Conservation (phyloP, 2,329 filamentous ascomycete species). For the Xylaria arbuscula region DNA sequence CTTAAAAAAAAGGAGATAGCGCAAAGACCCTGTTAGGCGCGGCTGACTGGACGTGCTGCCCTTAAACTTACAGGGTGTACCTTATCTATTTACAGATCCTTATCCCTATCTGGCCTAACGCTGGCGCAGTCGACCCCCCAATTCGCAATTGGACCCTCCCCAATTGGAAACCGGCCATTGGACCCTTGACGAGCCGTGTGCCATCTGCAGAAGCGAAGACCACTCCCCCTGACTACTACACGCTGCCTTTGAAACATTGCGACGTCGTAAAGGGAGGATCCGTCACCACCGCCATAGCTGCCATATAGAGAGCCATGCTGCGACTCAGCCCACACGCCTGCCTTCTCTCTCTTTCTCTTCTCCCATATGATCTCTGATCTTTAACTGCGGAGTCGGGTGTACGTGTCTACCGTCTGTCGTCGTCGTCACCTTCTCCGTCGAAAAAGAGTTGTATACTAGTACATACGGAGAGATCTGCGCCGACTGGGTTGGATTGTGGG, state of each 20-base stretch:
- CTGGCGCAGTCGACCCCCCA: not conserved
- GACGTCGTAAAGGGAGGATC: conserved; percentile 13
- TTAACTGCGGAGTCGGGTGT: not conserved
- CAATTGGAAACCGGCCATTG: not conserved
- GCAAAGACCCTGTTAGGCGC: not conserved
- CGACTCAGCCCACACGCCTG: conserved; percentile 28
- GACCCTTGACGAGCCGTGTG: conserved; percentile 16
- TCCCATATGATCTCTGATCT: conserved; percentile 17
- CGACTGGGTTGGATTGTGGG: not conserved
- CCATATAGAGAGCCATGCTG: conserved; percentile 55
- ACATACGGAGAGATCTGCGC: not conserved
- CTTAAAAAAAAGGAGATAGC: not conserved
- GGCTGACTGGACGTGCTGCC: not conserved
- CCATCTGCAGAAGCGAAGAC: conserved; percentile 21
- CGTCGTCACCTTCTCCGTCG: not conserved
- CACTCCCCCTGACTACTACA: conserved; percentile 12
- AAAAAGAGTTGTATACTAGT: conserved; percentile 12
- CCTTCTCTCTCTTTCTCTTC: not conserved
- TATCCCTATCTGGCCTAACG: conserved; percentile 1
- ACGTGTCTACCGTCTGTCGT: not conserved
- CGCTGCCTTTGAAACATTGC: conserved; percentile 29
- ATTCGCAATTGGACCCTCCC: too few relatives aligned
- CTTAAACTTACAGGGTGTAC: not conserved
- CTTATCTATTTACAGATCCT: not conserved
- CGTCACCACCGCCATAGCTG: conserved; percentile 32